These are phyloP conservation scores for Saccharomyces mikatae DNA, from an alignment of 805 yeast species.

Conservation along the genomic window DNA sequence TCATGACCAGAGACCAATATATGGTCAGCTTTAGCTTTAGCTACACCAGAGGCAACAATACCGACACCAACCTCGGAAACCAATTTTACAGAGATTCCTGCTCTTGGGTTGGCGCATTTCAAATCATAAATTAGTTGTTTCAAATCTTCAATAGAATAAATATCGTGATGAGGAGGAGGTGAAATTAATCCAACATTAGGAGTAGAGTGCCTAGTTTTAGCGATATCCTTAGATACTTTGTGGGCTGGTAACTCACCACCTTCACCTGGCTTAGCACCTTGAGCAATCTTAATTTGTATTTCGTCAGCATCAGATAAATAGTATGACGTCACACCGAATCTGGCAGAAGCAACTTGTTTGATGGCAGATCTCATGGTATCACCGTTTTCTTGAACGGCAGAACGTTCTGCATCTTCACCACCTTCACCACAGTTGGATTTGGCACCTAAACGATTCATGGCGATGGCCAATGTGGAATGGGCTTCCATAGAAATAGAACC, in stretches of 20 bases:
- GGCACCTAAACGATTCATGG: conserved; percentile 97
- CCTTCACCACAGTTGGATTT: conserved; percentile 99
- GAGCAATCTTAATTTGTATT: conserved; percentile 96
- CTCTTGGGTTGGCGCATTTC: conserved; percentile 94
- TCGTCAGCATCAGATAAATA: conserved; percentile 95
- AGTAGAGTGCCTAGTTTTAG: conserved; percentile 92
- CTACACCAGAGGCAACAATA: conserved; percentile 97
- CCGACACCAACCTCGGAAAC: conserved; percentile 99
- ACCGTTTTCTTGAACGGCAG: conserved; percentile 71
- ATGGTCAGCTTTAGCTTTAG: conserved; percentile 97
- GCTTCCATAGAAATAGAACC: conserved; percentile 99
- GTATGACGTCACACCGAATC: conserved; percentile 95
- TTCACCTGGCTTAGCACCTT: conserved; percentile 99
- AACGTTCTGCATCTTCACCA: conserved; percentile 94
- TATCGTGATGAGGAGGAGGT: conserved; percentile 98
- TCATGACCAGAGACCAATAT: conserved; percentile 94
- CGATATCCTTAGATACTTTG: conserved; percentile 81
- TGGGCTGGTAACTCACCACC: conserved; percentile 98
- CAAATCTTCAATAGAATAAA: conserved; percentile 94
- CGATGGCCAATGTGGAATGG: conserved; percentile 94
- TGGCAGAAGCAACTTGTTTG: conserved; percentile 95
- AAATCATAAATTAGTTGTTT: conserved; percentile 93
- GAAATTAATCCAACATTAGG: conserved; percentile 95
- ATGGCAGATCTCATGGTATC: conserved; percentile 99
- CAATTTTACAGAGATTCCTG: conserved; percentile 91